Percentiles rank a stretch among this genome's conserved stretches.
Evolutionary conservation across 768 basidiomycete species (phyloP).

Genomic region (Collybia sordida): DNA sequence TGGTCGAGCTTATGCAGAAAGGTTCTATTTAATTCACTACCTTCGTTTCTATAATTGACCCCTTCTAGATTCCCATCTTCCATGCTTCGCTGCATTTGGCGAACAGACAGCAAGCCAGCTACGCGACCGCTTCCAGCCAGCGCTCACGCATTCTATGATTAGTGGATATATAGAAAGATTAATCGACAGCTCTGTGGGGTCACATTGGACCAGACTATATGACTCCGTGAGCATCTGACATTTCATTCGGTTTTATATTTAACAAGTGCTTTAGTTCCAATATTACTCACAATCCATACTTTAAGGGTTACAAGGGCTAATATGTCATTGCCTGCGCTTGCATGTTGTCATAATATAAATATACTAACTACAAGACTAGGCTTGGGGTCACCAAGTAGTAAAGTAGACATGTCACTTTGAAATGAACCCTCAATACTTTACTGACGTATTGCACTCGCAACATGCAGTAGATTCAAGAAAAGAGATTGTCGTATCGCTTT

Average conservation of each 20-base stretch:
- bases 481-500: constrained; percentile 69
- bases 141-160: constrained; percentile 79
- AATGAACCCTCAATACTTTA: too few species aligned
- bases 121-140: constrained; percentile 92
- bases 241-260: background rate
- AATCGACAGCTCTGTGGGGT: constrained; percentile 87
- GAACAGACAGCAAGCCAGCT: constrained; percentile 88
- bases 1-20: constrained; percentile 99
- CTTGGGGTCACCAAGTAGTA: too few species aligned
- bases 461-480: constrained; percentile 24
- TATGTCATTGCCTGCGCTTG: background rate
- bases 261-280: constrained; percentile 62
- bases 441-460: too few species aligned
- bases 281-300: constrained; percentile 90
- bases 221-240: constrained; percentile 70
- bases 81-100: constrained; percentile 88
- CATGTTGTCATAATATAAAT: background rate
- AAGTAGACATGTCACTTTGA: too few species aligned
- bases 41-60: background rate
- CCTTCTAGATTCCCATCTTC: constrained; percentile 77
- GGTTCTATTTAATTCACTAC: constrained; percentile 30
- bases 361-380: too few species aligned
- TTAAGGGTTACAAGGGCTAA: constrained; percentile 30
- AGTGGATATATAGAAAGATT: constrained; percentile 89
- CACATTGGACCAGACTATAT: constrained; percentile 93